These are phyloP conservation scores for Ustilago cynodontis DNA, from an alignment of 1,284 basidiomycete genomes.

Conservation along the genomic window DNA sequence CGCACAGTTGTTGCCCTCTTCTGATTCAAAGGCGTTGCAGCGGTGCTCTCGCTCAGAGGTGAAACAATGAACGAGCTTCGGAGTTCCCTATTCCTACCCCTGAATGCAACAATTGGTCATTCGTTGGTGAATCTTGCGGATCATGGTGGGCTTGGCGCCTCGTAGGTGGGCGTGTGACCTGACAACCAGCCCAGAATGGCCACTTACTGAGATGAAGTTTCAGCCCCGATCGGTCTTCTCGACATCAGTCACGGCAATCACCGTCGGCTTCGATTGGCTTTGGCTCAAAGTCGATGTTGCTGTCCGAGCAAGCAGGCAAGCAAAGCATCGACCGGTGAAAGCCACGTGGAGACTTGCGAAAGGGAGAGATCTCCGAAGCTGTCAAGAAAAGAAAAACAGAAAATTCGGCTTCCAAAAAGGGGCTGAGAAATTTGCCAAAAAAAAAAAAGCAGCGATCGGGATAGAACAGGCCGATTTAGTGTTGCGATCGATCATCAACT, in stretches of 20 bases:
- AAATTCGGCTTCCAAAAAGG: background rate
- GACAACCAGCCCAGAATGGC: background rate
- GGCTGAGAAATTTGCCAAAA: background rate
- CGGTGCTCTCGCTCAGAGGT: background rate
- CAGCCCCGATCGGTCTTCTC: background rate
- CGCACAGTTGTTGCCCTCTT: too few relatives aligned
- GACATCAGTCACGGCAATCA: background rate
- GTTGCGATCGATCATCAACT: constrained; percentile 30
- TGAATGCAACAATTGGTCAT: background rate
- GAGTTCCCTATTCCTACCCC: background rate
- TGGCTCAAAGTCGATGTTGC: background rate
- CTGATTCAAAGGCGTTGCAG: too few relatives aligned
- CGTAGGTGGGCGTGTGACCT: background rate
- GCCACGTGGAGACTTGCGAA: background rate
- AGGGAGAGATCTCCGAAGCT: background rate
- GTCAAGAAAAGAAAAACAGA: background rate
- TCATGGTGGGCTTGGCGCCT: background rate
- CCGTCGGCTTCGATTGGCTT: background rate
- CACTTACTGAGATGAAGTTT: background rate
- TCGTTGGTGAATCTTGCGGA: background rate
- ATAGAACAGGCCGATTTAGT: background rate
- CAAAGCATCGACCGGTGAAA: background rate
- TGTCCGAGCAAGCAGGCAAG: background rate
- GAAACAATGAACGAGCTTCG: background rate
- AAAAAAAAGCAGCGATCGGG: constrained; percentile 14